Evolutionary conservation across 139 green algal species (phyloP).

Genomic region (Trebouxia sp.): DNA sequence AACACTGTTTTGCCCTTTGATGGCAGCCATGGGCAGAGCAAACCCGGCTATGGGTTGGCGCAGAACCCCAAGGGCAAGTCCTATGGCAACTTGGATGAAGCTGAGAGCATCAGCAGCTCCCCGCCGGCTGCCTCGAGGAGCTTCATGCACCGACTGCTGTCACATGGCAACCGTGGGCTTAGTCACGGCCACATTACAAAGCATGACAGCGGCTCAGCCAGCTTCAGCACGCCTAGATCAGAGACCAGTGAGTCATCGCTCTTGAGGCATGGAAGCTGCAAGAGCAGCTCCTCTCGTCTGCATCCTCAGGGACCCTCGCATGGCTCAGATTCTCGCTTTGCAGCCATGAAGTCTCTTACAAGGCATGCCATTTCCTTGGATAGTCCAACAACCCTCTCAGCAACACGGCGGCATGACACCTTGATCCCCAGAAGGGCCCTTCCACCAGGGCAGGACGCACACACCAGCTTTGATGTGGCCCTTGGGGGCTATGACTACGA

Average conservation of each 20-base stretch:
- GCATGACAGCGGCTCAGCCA: not conserved
- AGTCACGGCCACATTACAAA: not conserved
- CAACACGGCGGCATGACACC: not conserved
- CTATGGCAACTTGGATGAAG: not conserved
- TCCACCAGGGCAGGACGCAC: too few species aligned
- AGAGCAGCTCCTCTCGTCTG: not conserved
- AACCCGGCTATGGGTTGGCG: not conserved
- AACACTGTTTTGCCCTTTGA: too few species aligned
- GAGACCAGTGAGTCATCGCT: not conserved
- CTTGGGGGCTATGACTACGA: not conserved
- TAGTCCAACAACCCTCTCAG: not conserved
- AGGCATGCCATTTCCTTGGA: not conserved
- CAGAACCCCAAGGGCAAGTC: not conserved
- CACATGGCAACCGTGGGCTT: not conserved
- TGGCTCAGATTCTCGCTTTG: conserved; percentile 11
- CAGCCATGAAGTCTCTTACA: conserved; percentile 18
- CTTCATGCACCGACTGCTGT: conserved; percentile 13
- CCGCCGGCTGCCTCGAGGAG: not conserved
- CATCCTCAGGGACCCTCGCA: not conserved
- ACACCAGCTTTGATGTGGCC: not conserved
- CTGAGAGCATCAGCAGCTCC: conserved; percentile 22
- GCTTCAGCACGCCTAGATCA: not conserved
- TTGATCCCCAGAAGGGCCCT: not conserved
- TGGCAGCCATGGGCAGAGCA: too few species aligned
- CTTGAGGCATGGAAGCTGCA: not conserved